Conservation (phyloP, 345 rosid genomes). For the Triadica sebifera region DNA sequence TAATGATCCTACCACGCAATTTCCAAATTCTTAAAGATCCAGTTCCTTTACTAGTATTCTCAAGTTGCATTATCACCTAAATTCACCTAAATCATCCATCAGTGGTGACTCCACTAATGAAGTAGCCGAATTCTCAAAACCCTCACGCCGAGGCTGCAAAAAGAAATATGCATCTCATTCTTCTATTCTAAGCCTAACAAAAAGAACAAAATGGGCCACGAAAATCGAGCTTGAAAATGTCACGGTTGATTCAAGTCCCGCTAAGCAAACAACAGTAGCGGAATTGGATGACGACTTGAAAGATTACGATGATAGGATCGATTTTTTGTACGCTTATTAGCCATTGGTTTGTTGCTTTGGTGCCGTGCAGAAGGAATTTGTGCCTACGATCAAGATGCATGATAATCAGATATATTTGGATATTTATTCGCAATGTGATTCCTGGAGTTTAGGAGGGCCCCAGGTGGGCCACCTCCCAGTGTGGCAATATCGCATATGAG, state of each 20-base stretch:
- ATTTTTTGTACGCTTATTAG: slow-evolving; percentile 69
- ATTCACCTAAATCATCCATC: slow-evolving; percentile 34
- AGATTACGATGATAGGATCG: slow-evolving; percentile 73
- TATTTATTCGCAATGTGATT: slow-evolving; percentile 89
- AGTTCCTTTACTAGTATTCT: background rate
- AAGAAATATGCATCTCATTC: slow-evolving; percentile 40
- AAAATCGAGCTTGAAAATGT: slow-evolving; percentile 28
- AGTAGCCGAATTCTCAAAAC: slow-evolving; percentile 49
- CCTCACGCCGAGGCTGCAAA: slow-evolving; percentile 60
- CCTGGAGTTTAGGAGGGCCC: slow-evolving; percentile 80
- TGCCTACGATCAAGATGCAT: slow-evolving; percentile 76
- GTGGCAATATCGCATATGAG: slow-evolving; percentile 85
- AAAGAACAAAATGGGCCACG: slow-evolving; percentile 22
- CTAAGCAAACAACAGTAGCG: slow-evolving; percentile 10
- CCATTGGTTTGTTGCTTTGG: slow-evolving; percentile 89
- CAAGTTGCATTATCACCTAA: background rate
- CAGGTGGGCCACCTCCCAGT: slow-evolving; percentile 79
- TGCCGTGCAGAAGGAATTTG: slow-evolving; percentile 73
- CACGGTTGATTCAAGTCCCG: slow-evolving; percentile 12
- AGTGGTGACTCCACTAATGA: slow-evolving; percentile 36
- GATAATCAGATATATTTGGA: slow-evolving; percentile 79
- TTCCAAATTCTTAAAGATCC: background rate
- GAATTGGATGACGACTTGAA: slow-evolving; percentile 26
- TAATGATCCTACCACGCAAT: slow-evolving; percentile 12
- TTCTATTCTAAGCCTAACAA: slow-evolving; percentile 17